A percentile compares a stretch with the other conserved stretches of the same genome.
Conservation (phyloP, 495 filamentous ascomycete genomes). For the Pseudoneurospora amorphoporcata region DNA sequence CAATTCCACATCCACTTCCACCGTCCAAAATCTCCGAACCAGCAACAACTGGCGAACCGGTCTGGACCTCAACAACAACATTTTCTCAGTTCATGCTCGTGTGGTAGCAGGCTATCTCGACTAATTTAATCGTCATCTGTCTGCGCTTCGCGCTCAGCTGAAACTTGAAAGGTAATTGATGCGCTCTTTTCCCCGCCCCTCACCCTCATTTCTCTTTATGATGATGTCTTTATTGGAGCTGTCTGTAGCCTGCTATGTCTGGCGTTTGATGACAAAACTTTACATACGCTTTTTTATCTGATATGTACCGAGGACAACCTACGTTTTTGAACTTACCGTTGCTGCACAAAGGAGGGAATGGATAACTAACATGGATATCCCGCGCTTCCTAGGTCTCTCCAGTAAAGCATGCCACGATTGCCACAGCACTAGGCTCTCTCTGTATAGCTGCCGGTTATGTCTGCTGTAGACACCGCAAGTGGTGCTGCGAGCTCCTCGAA, state of each 20-base stretch:
- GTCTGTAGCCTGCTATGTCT: conserved; percentile 56
- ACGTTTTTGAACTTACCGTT: background rate
- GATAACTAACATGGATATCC: background rate
- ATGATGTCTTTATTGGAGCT: conserved; percentile 88
- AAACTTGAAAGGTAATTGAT: background rate
- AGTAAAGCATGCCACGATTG: background rate
- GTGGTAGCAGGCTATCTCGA: background rate
- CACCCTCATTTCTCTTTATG: conserved; percentile 15
- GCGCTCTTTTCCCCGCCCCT: background rate
- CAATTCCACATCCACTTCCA: background rate
- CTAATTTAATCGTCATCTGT: background rate
- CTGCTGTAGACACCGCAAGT: conserved; percentile 24
- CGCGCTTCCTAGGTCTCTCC: background rate
- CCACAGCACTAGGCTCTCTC: background rate
- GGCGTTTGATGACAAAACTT: conserved; percentile 40
- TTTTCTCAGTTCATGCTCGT: background rate
- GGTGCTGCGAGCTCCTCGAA: conserved; percentile 18
- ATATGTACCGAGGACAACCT: conserved; percentile 7
- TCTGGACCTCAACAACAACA: background rate
- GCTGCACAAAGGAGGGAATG: background rate
- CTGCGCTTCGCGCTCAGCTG: background rate
- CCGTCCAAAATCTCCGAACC: background rate
- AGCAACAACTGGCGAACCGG: background rate
- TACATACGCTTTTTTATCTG: conserved; percentile 45
- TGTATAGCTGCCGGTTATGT: background rate